phyloP scores from a whole-genome alignment of 352 stramenopile genomes.

The Discostella stelligera region DNA sequence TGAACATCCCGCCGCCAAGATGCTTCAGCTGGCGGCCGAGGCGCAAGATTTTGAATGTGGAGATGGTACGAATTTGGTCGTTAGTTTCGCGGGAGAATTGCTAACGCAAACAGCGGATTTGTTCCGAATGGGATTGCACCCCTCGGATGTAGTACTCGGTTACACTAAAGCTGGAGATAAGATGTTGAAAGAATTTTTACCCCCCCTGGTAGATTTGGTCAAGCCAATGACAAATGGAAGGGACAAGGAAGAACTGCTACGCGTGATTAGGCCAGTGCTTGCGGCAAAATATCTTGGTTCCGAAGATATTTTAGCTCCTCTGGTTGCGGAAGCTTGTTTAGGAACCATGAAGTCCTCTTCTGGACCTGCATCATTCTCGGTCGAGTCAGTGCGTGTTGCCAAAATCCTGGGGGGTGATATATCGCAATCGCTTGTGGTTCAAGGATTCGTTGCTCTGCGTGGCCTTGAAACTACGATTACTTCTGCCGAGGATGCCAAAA shows the following conservation, averaged over 20 bases:
- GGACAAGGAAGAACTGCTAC: constrained; percentile 86
- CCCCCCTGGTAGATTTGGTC: constrained; percentile 86
- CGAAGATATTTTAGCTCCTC: constrained; percentile 90
- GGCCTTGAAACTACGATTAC: constrained; percentile 91
- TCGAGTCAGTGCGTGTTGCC: constrained; percentile 97
- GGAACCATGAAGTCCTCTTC: constrained; percentile 79
- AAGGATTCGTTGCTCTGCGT: constrained; percentile 95
- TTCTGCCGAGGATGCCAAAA: constrained; percentile 90
- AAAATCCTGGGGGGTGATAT: constrained; percentile 97
- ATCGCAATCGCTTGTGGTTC: constrained; percentile 93
- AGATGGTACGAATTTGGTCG: constrained; percentile 96
- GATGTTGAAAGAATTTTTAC: constrained; percentile 87
- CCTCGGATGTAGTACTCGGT: constrained; percentile 95
- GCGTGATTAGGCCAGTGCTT: constrained; percentile 91
- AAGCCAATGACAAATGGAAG: constrained; percentile 84
- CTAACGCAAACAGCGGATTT: constrained; percentile 94
- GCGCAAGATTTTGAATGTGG: constrained; percentile 97
- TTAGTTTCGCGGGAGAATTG: constrained; percentile 96
- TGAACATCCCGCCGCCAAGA: constrained; percentile 96
- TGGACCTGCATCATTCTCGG: constrained; percentile 90
- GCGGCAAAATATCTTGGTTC: constrained; percentile 97
- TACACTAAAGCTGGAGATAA: constrained; percentile 92
- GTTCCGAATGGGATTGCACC: constrained; percentile 92
- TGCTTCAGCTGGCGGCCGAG: constrained; percentile 96
- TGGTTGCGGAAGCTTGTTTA: constrained; percentile 94